A percentile compares a stretch with the other conserved stretches of the same genome.
Evolutionary conservation across 2,329 filamentous ascomycete genomes (phyloP).

Genomic region (Rutstroemia sp.): DNA sequence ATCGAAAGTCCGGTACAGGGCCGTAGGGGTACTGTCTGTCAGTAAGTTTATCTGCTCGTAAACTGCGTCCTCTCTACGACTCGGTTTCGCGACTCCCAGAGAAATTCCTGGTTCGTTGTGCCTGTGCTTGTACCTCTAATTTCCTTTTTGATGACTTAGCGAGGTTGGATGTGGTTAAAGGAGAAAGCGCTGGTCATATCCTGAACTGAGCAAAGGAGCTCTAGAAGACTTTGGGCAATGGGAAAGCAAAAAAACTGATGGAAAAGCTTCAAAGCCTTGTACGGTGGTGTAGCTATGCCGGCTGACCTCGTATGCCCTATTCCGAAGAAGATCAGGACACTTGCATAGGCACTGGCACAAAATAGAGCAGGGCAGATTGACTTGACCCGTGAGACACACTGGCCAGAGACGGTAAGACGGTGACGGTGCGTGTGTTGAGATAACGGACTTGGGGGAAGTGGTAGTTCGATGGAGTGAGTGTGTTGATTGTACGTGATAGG

Average conservation of each 20-base stretch:
- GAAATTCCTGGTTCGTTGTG: not conserved
- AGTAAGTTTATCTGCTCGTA: not conserved
- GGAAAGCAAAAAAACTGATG: not conserved
- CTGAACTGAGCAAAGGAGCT: not conserved
- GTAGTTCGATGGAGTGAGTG: not conserved
- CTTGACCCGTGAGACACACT: too few relatives aligned
- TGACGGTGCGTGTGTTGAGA: too few relatives aligned
- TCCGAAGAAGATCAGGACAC: too few relatives aligned
- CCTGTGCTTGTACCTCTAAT: slow-evolving; percentile 17
- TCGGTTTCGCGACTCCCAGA: not conserved
- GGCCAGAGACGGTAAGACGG: too few relatives aligned
- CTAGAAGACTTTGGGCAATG: not conserved
- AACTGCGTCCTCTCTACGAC: not conserved
- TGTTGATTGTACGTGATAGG: not conserved
- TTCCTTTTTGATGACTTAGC: slow-evolving; percentile 26
- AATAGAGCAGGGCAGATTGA: too few relatives aligned
- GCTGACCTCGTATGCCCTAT: too few relatives aligned
- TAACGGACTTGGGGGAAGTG: not conserved
- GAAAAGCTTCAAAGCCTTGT: not conserved
- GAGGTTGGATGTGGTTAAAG: slow-evolving; percentile 20
- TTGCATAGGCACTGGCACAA: too few relatives aligned
- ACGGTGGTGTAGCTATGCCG: too few relatives aligned
- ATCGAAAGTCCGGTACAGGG: too few relatives aligned
- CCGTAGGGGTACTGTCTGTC: too few relatives aligned
- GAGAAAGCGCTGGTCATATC: slow-evolving; percentile 9